Evolutionary conservation across 192 early-diverging fungal species (phyloP), one percentile per base, ranked within the genome.

Genomic region (Oehlia diaphana): DNA sequence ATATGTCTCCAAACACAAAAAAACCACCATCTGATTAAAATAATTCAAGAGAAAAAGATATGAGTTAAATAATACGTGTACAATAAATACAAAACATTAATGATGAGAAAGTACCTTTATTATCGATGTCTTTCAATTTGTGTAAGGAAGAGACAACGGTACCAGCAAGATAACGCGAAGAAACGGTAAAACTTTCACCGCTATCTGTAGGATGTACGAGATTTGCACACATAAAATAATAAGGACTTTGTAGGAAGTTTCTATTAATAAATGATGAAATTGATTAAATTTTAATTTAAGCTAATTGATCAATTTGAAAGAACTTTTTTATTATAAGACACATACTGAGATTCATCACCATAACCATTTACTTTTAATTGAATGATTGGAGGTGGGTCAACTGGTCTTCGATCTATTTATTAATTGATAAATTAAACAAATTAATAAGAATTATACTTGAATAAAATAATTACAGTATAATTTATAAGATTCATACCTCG

Each of bases 141-240:
- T 95, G 93, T 42, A 97, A 83, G 35, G 95, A 95, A 0, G 95
- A 95, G n/a, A 97, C 95, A 19, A 96, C 93, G 8, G 94, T 94
- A 28, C 96, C 96, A 3, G 94, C 92, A 31, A 95, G 90, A 21
- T 93, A 93, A 4, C 93, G 87, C 19, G 94, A 93, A 71, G 90
- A 74, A 86, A 90, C 86, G 87, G 93, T 72, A 21, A 84, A 76
- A 58, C 95, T 87, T 75, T 95, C 92, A 61, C 91, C 89, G 28
- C 92, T 89, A 69, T 87, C 89, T 58, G 89, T 85, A 12, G 89
- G 87, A 67, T 77, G 81, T 79, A 97, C 91, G 37, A 98, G 88
- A 44, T 95, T 95, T 23, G 93, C 95, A 81, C 95, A 97, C 95
- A 97, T 95, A 84, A 98, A 98, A 82, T 95, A 95, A 83, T 95